These are phyloP conservation scores for Paraconiothyrium brasiliense DNA, from an alignment of 2,329 filamentous ascomycete species.

Conservation along the genomic window DNA sequence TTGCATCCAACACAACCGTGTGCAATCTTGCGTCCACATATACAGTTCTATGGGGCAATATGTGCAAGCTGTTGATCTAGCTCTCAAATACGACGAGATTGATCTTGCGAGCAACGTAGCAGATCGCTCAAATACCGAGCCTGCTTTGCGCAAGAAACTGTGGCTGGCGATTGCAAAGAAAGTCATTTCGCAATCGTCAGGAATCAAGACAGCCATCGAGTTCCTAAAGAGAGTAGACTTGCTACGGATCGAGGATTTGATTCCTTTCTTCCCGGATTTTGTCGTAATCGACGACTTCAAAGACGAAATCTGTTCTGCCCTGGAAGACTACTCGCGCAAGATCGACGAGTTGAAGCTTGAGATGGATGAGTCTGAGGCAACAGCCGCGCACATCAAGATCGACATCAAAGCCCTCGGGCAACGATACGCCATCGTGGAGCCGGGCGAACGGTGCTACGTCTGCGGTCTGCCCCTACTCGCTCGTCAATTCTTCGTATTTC, in stretches of 20 bases:
- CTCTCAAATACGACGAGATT: constrained; percentile 86
- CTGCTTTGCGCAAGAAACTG: constrained; percentile 85
- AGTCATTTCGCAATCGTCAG: constrained; percentile 85
- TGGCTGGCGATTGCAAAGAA: constrained; percentile 96
- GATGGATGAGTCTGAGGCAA: constrained; percentile 93
- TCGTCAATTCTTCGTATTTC: constrained; percentile 96
- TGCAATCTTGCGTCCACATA: constrained; percentile 94
- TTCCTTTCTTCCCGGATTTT: constrained; percentile 98
- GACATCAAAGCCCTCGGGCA: constrained; percentile 88
- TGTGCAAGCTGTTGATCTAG: constrained; percentile 89
- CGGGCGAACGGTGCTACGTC: constrained; percentile 91
- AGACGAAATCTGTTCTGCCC: constrained; percentile 91
- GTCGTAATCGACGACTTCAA: constrained; percentile 99
- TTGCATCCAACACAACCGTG: constrained; percentile 92
- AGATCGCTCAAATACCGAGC: constrained; percentile 81
- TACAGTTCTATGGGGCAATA: constrained; percentile 98
- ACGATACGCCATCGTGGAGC: constrained; percentile 95
- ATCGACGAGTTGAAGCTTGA: constrained; percentile 90
- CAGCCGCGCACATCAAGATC: constrained; percentile 87
- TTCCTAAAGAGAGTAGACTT: constrained; percentile 92
- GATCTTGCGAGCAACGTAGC: constrained; percentile 91
- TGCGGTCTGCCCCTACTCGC: constrained; percentile 87
- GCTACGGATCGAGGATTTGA: constrained; percentile 93
- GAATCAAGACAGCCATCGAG: constrained; percentile 87
- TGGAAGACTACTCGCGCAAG: constrained; percentile 91